Evolutionary conservation across 2,329 filamentous ascomycete species (phyloP).

Genomic region (Phaeomoniella chlamydospora): DNA sequence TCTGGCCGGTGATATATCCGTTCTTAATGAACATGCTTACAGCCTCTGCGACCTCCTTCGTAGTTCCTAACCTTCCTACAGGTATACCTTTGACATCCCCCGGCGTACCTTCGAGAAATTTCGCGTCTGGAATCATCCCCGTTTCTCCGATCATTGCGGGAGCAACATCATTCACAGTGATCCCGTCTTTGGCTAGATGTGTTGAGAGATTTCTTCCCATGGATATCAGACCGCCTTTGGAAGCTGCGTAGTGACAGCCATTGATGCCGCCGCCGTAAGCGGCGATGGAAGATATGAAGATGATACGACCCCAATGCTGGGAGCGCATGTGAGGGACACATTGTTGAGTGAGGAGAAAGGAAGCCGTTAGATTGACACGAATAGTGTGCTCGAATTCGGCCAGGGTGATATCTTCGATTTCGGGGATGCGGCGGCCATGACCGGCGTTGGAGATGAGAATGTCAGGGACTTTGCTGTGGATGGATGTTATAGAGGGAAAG

Average conservation of each 20-base stretch:
- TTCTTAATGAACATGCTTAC: constrained; percentile 46
- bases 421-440: constrained; percentile 38
- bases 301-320: constrained; percentile 47
- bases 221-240: constrained; percentile 46
- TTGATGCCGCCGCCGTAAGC: constrained; percentile 50
- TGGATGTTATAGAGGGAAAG: constrained; percentile 36
- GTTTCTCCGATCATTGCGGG: constrained; percentile 55
- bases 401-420: constrained; percentile 43
- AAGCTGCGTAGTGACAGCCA: constrained; percentile 38
- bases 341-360: constrained; percentile 47
- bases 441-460: constrained; percentile 55
- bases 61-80: constrained; percentile 40
- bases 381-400: constrained; percentile 52
- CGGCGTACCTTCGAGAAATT: constrained; percentile 34
- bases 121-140: constrained; percentile 46
- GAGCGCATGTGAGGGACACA: constrained; percentile 46
- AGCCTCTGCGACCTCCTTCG: constrained; percentile 45
- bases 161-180: constrained; percentile 54
- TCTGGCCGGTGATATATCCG: constrained; percentile 47
- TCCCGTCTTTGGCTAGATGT: constrained; percentile 43
- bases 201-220: constrained; percentile 52
- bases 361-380: constrained; percentile 46
- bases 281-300: constrained; percentile 50
- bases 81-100: constrained; percentile 47
- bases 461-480: constrained; percentile 41